Base-by-base conservation (phyloP, 768 basidiomycete species). In the Podaxis sp. region DNA sequence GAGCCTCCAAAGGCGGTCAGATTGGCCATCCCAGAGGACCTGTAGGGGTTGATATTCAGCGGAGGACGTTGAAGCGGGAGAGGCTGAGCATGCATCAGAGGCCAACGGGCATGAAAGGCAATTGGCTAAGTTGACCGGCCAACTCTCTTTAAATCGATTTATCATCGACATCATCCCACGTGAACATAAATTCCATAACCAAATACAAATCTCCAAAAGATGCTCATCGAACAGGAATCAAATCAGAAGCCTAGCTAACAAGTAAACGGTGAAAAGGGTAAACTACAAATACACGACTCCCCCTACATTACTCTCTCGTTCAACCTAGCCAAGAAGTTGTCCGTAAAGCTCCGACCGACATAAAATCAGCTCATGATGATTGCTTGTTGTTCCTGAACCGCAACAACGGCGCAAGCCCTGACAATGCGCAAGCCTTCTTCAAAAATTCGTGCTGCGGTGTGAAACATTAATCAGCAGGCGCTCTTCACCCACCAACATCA, bases 391-490 rank as follows among this genome's bases (percentile, higher is more conserved):
- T 88, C 78, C 82, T 89, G 82, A 91, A 92, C 57, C 91, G 83
- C 60, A 98, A 75, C 58, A 98, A 77, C 1, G 94, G 91, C 0
- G 95, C 94, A 54, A 98, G 84, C 0, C 93, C 90, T 0, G 88
- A 84, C 1, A 90, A 74, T 0, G 88, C 82, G 72, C 96, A 98
- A 1, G 96, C 85, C 77, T 94, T 94, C 78, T 84, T 85, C 77
- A 98, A 74, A 77, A 98, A 98, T 7, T 96, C 95, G 72, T 98
- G 96, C 96, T 98, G 40, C 59, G 63, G 56, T 64, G 24, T 15
- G 36, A 52, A 43, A 47, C 40, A 66, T 13, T 27, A 55, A 57
- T 65, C 41, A 71, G 51, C 49, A 58, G 25, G 27, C 6, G 5
- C 24, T 50, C n/a, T 13, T 36, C 40, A 41, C 54, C 57, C 46